Evolutionary conservation across 116 monocot species (phyloP), one percentile per base, ranked within the genome.

Genomic region (Dioscorea cayenensis): DNA sequence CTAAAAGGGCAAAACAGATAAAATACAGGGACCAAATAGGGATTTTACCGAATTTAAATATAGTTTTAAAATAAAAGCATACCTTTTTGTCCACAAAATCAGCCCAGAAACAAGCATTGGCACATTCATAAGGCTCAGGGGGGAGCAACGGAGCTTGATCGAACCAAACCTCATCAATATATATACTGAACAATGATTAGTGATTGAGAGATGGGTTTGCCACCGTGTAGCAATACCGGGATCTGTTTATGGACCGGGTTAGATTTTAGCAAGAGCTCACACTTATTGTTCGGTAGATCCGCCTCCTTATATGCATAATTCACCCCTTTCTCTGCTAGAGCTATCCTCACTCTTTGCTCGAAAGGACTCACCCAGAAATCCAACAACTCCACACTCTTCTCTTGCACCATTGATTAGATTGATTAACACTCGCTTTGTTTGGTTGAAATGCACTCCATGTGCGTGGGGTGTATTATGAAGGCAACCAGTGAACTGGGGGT

Each of bases 101-200:
- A 18, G 75, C 81, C 76, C 73, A 71, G 67, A 79, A 79, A 17
- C 79, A 65, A 52, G 80, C 83, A 5, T 48, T 29, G 27, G 85
- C 80, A 2, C 64, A 75, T 3, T 60, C 66, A 36, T 73, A 76
- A 23, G 83, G 72, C 28, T 77, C 69, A 1, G 62, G 7, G 7
- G 85, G 75, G 14, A 85, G 58, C 14, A 89, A 16, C 11, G 76
- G 43, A n/a, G 69, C 7, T 16, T 32, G 21, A 16, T 48, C 66
- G 2, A 58, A 12, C 84, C 81, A 88, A 4, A 66, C 64, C 32
- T 84, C 84, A 14, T 88, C 84, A 36, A 88, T 76, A 65, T n/a
- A n/a, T n/a, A n/a, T 84, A 84, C 60, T 79, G 13, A 4, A 84
- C 69, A 55, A 84, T 84, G 72, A 76, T 21, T 64, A 79, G 76